phyloP scores from a whole-genome alignment of 2,329 filamentous ascomycete species.

The Ceratocystiopsis sp. region DNA sequence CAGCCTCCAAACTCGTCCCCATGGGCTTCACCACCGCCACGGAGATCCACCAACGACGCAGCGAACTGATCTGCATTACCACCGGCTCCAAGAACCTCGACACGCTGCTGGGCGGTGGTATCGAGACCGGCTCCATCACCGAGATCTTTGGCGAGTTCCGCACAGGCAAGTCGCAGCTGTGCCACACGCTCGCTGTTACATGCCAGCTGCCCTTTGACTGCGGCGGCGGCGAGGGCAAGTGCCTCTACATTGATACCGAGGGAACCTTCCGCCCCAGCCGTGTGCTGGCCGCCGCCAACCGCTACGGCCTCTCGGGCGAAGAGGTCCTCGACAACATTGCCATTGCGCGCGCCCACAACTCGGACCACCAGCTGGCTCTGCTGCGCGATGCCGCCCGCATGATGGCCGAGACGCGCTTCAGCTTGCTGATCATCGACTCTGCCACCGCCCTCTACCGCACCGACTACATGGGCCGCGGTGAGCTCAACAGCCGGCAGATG shows the following conservation, averaged over 20 bases:
- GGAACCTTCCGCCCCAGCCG: constrained; percentile 92
- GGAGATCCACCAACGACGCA: constrained; percentile 94
- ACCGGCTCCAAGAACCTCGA: constrained; percentile 96
- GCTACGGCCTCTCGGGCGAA: constrained; percentile 87
- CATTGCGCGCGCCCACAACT: constrained; percentile 96
- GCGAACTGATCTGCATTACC: constrained; percentile 93
- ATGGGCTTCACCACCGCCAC: constrained; percentile 99
- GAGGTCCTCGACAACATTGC: constrained; percentile 97
- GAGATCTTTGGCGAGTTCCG: constrained; percentile 97
- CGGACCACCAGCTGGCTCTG: constrained; percentile 88
- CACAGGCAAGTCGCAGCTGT: constrained; percentile 97
- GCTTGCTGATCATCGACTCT: constrained; percentile 85
- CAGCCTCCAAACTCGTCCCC: constrained; percentile 86
- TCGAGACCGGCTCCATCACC: constrained; percentile 95
- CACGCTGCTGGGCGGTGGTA: constrained; percentile 79
- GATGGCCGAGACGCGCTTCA: constrained; percentile 99
- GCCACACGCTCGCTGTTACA: constrained; percentile 94
- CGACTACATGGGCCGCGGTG: constrained; percentile 90
- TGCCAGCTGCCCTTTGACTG: constrained; percentile 97
- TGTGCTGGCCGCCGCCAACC: constrained; percentile 76
- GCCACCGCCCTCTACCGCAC: constrained; percentile 92
- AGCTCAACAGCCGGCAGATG: constrained; percentile 83
- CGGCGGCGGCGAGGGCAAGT: constrained; percentile 96
- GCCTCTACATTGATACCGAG: constrained; percentile 95
- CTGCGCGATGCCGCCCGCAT: constrained; percentile 90